Percentiles rank a stretch among this genome's conserved stretches.
Evolutionary conservation across 495 filamentous ascomycete species (phyloP).

Genomic region (Hypoxylon crocopeplum): DNA sequence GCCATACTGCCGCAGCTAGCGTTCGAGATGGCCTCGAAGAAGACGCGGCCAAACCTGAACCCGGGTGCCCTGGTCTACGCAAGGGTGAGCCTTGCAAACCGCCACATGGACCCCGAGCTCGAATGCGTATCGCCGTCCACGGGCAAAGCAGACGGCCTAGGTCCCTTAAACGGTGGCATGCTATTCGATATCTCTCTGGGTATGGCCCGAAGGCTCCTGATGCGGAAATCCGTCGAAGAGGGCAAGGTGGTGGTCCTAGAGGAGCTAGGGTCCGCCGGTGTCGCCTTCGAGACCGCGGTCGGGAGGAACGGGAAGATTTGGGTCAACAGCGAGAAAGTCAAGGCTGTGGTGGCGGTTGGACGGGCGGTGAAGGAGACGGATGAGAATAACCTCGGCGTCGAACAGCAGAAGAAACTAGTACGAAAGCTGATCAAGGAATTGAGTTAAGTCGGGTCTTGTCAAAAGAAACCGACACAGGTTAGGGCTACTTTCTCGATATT

Average conservation of each 20-base stretch:
- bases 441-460: constrained; percentile 39
- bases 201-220: constrained; percentile 78
- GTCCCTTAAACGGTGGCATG: constrained; percentile 86
- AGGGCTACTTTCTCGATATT: constrained; percentile 21
- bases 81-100: constrained; percentile 73
- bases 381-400: constrained; percentile 65
- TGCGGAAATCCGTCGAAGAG: constrained; percentile 67
- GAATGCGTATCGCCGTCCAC: constrained; percentile 86
- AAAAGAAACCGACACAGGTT: not conserved
- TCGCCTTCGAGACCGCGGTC: constrained; percentile 91
- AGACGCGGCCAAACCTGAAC: constrained; percentile 80
- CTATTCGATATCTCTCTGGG: constrained; percentile 79
- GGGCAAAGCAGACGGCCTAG: constrained; percentile 88
- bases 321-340: constrained; percentile 76
- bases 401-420: constrained; percentile 83
- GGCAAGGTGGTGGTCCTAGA: constrained; percentile 78
- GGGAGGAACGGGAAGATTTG: constrained; percentile 94
- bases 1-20: constrained; percentile 84
- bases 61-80: constrained; percentile 85
- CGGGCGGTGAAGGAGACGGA: constrained; percentile 80
- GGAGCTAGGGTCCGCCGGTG: constrained; percentile 76
- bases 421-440: constrained; percentile 63
- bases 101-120: constrained; percentile 86
- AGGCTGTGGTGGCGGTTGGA: constrained; percentile 76
- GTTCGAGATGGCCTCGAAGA: constrained; percentile 91